Base-by-base conservation (phyloP, 2,329 filamentous ascomycete species). In the Podosphaera aphanis region DNA sequence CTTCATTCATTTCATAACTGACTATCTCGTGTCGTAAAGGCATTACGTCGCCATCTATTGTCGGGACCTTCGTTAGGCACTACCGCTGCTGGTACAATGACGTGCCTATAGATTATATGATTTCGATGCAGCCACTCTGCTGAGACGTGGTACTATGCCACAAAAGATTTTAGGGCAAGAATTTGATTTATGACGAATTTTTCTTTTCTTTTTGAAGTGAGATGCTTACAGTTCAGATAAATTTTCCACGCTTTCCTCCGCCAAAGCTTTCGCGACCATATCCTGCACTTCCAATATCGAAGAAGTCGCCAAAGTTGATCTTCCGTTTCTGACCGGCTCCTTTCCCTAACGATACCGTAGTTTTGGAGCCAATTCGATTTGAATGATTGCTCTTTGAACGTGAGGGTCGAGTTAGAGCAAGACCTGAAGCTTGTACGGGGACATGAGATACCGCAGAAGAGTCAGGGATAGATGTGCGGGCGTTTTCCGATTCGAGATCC, bases 251-350 rank as follows among this genome's bases (percentile, higher is more conserved):
- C 51, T 61, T 61, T 40, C 58, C 58, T 19, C 59, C 57, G 42
- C 57, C 55, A 51, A 53, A 55, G n/a, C 50, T 49, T 48, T 83
- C 78, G 56, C 78, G 79, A 38, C 71, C 71, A 48, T 71, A 66
- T 27, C 69, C 69, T 44, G 80, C 59, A 51, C 73, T 74, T 45
- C 74, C 73, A 6, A 81, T 64, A 55, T 83, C 79, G 57, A 85
- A 85, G 46, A 84, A 76, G 55, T 86, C 81, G 20, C 74, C 73
- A 55, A 82, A 71, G 53, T 81, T 79, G 53, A 83, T 69, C 54
- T 79, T 73, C 37, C 81, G 70, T 60, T 88, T 88, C 53, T 74
- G 69, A 1, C 81, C 81, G 7, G 78, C 73, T 5, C 73, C 75
- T 48, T 70, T 69, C 3, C 75, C 74, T 7, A 82, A 53, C 3